Base-by-base conservation (phyloP, 257 asterid genomes). In the Capsicum chinense region DNA sequence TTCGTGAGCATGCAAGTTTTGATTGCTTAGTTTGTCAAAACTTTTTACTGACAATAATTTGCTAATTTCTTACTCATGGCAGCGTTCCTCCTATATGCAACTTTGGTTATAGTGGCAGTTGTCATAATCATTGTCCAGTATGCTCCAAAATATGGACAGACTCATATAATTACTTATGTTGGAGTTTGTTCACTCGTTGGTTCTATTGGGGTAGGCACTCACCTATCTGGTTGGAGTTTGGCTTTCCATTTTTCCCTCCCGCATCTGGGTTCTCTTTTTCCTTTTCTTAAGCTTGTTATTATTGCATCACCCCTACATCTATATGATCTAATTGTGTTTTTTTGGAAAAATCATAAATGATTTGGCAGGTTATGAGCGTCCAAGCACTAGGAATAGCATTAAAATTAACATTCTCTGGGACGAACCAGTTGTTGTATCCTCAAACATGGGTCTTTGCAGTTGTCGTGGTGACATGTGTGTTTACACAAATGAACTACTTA, bases 371-470 rank as follows among this genome's bases (percentile, higher is more conserved):
- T 54, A 90, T 90, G 93, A 84, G 93, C 76, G 93, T 87, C 78
- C 89, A 85, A 84, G 93, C 91, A 78, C 89, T 90, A 52, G 93
- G 93, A 52, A 90, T 90, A 64, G 90, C 93, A 13, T 54, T 90
- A 70, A 90, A 90, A 88, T 88, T 90, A 66, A 90, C 93, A 33
- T 70, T 90, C 14, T 86, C 86, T 7, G 93, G 93, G 44, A 90
- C 50, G 17, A 90, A 90, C 81, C 93, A 90, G 88, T 57, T 90
- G 64, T 44, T 83, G 66, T 88, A 88, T 86, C 93, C 93, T 60
- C 90, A 90, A 84, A 90, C 91, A n/a, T 90, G 93, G 93, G 86
- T 67, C 10, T 90, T 90, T 81, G 83, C 86, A 26, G 62, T 83
- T 73, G 84, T 86, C 69, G 86, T 88, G 16, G 21, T 62, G 62